Percentiles rank a stretch among this genome's conserved stretches.
These are phyloP conservation scores for Cytospora schulzeri DNA, from an alignment of 2,329 filamentous ascomycete genomes.

Conservation along the genomic window DNA sequence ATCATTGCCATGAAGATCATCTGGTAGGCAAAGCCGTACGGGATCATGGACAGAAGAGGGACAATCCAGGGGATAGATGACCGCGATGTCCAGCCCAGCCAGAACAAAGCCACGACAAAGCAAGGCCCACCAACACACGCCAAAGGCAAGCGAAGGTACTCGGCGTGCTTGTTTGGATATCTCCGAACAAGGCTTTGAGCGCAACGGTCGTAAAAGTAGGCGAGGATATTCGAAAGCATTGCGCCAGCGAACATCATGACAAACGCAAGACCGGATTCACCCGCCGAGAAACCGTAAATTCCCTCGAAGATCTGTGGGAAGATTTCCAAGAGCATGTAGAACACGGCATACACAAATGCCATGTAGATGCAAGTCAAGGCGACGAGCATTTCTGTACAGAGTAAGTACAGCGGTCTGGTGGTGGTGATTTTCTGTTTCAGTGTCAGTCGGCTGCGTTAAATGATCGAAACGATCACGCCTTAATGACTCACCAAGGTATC, in stretches of 20 bases:
- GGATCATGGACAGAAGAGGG: slow-evolving; percentile 32
- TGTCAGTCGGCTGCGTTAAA: background rate
- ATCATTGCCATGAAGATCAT: slow-evolving; percentile 35
- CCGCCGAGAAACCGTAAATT: slow-evolving; percentile 36
- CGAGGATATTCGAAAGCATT: slow-evolving; percentile 29
- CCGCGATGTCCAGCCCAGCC: slow-evolving; percentile 35
- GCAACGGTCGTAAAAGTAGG: slow-evolving; percentile 31
- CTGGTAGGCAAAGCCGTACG: slow-evolving; percentile 35
- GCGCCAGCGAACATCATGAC: slow-evolving; percentile 34
- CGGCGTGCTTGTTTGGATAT: slow-evolving; percentile 31
- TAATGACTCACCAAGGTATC: slow-evolving; percentile 28
- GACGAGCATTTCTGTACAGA: slow-evolving; percentile 37
- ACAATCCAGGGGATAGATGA: slow-evolving; percentile 34
- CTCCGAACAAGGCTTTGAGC: slow-evolving; percentile 29
- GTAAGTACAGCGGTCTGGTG: slow-evolving; percentile 35
- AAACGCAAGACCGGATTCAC: slow-evolving; percentile 33
- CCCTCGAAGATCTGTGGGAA: slow-evolving; percentile 33
- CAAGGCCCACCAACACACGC: slow-evolving; percentile 33
- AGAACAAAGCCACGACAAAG: slow-evolving; percentile 34
- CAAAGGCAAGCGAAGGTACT: slow-evolving; percentile 36
- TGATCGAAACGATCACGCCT: background rate
- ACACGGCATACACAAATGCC: slow-evolving; percentile 38
- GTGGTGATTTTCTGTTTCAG: slow-evolving; percentile 33
- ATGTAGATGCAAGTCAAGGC: slow-evolving; percentile 36
- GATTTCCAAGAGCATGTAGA: slow-evolving; percentile 37